phyloP scores from a whole-genome alignment of 2,329 filamentous ascomycete species.

The Phialocephala subalpina region DNA sequence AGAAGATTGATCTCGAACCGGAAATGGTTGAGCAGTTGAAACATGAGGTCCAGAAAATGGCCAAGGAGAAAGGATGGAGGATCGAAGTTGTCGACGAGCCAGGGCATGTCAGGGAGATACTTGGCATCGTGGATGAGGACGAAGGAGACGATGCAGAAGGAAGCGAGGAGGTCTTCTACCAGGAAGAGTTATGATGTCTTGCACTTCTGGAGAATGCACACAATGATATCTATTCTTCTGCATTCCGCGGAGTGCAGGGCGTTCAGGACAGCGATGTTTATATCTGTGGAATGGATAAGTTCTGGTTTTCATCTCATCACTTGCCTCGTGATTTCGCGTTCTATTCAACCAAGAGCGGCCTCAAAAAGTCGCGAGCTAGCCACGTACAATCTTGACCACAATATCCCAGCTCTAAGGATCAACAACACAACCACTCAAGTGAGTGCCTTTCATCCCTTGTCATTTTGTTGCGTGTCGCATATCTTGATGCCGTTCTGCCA shows the following conservation, averaged over 20 bases:
- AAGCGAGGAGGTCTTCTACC: constrained; percentile 58
- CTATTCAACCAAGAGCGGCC: background rate
- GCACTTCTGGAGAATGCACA: background rate
- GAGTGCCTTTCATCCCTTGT: background rate
- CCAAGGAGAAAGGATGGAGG: constrained; percentile 78
- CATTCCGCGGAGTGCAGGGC: background rate
- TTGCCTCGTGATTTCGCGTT: background rate
- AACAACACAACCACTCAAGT: background rate
- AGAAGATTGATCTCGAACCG: constrained; percentile 63
- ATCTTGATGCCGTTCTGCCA: constrained; percentile 6
- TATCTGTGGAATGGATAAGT: background rate
- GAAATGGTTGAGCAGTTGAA: constrained; percentile 74
- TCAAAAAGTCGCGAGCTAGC: background rate
- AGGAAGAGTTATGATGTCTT: constrained; percentile 56
- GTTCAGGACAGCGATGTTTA: background rate
- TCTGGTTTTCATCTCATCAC: background rate
- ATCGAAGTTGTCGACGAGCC: constrained; percentile 80
- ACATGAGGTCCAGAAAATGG: constrained; percentile 72
- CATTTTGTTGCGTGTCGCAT: constrained; percentile 9
- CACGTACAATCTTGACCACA: background rate
- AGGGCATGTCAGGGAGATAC: constrained; percentile 66
- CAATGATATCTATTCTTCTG: background rate
- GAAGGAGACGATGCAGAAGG: constrained; percentile 55
- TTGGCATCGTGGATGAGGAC: constrained; percentile 72
- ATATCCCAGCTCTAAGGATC: background rate